Evolutionary conservation across 1,284 basidiomycete species (phyloP), one percentile per base, ranked within the genome.

Genomic region (Sporisorium reilianum): DNA sequence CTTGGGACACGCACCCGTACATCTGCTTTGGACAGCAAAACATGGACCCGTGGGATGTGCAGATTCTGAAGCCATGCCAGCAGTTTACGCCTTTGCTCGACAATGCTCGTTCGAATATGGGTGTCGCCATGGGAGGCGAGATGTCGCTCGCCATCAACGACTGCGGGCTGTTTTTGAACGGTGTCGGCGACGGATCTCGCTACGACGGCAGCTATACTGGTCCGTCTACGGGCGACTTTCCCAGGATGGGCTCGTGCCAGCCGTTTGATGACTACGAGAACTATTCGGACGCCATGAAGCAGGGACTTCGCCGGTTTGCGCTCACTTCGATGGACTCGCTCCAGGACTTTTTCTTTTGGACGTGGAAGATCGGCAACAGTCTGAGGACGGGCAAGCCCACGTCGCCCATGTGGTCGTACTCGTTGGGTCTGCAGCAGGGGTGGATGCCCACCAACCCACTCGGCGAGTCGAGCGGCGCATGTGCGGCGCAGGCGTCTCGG

Each of bases 151-250:
- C 93, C 0, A 86, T 89, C 58, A 95, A 90, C 12, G 95, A 97
- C 84, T 97, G 94, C 80, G 93, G 94, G 22, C 90, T 87, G 75
- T 94, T 90, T 89, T 87, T 93, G 6, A 92, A 93, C 80, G 84
- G 79, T 28, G 78, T 80, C 32, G 88, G 90, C 25, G 73, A 87
- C 23, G 91, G 92, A 16, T 87, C 91, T 12, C 89, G 93, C 53
- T 96, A 92, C 83, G 94, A 93, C 77, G 94, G 93, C 20, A 86
- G 89, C 3, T 90, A 88, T 80, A 64, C 61, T 4, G 75, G 77
- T 2, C 62, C 74, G 2, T 55, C 55, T 2, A 38, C 53, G 8
- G 80, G 81, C 48, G 52, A 70, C 51, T 75, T 51, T 49, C 76
- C 67, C 38, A 60, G 69, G 26, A 38, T 73, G 52, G 78, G 66